phyloP scores from a whole-genome alignment of 129 eudicot species.

The Tanacetum coccineum region DNA sequence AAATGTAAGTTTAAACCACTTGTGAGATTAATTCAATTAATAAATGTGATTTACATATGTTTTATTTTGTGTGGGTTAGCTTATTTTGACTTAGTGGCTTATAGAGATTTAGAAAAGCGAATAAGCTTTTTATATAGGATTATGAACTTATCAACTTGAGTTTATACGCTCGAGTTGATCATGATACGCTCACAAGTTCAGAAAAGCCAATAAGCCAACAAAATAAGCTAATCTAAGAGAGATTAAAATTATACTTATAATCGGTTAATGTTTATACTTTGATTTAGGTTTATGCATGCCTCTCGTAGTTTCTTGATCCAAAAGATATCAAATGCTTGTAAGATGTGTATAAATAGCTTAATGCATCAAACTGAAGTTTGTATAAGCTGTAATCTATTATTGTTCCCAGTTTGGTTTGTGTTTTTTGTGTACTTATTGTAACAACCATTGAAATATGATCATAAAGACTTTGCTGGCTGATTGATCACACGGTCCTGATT shows the following conservation, averaged over 20 bases:
- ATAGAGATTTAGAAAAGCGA: too few relatives aligned
- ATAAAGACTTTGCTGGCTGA: not conserved
- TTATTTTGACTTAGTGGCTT: not conserved
- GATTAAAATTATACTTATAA: not conserved
- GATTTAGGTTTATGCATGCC: not conserved
- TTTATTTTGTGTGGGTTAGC: not conserved
- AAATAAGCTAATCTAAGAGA: not conserved
- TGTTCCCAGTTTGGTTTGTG: conserved; percentile 5
- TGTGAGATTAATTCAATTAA: too few relatives aligned
- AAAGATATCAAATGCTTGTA: not conserved
- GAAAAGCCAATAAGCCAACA: not conserved
- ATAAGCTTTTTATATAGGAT: not conserved
- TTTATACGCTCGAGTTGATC: too few relatives aligned
- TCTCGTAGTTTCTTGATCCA: not conserved
- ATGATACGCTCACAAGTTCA: not conserved
- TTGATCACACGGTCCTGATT: not conserved
- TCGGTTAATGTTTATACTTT: not conserved
- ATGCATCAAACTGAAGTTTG: conserved; percentile 7
- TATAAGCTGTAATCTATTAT: too few relatives aligned
- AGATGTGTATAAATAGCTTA: not conserved
- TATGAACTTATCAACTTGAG: not conserved
- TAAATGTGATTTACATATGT: not conserved
- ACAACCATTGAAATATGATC: not conserved
- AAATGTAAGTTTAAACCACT: too few relatives aligned
- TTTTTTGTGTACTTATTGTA: conserved; percentile 1